phyloP scores from a whole-genome alignment of 1,284 basidiomycete genomes.

The Ustilago curta region DNA sequence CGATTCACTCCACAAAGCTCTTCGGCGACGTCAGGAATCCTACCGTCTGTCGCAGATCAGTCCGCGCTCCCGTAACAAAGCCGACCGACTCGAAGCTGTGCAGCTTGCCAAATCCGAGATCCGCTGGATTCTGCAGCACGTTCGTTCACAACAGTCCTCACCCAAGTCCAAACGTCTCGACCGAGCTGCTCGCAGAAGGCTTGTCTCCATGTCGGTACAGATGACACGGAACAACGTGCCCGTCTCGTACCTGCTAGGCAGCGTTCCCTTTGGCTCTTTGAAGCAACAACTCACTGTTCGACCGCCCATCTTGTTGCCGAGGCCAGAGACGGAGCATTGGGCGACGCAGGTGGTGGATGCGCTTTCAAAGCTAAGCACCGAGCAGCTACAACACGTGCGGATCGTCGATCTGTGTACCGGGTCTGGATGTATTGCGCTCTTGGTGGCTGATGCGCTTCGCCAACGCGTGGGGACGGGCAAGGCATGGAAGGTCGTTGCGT shows the following conservation, averaged over 20 bases:
- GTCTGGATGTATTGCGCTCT: conserved; percentile 34
- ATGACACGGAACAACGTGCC: conserved; percentile 38
- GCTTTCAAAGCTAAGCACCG: neutral
- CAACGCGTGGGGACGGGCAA: neutral
- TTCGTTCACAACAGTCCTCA: conserved; percentile 14
- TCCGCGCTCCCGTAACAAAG: conserved; percentile 14
- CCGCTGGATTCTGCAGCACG: conserved; percentile 37
- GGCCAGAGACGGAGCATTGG: conserved; percentile 49
- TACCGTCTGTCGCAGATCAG: conserved; percentile 23
- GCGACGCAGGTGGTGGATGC: conserved; percentile 15
- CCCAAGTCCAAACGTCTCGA: neutral
- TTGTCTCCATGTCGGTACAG: conserved; percentile 18
- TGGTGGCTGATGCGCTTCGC: conserved; percentile 35
- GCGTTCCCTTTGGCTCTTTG: conserved; percentile 30
- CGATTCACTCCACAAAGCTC: conserved; percentile 17
- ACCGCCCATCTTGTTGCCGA: conserved; percentile 28
- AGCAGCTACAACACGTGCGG: conserved; percentile 2
- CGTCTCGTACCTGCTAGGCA: conserved; percentile 38
- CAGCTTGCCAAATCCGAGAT: conserved; percentile 35
- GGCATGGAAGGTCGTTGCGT: conserved; percentile 33
- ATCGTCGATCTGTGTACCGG: conserved; percentile 43
- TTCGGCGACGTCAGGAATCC: conserved; percentile 26
- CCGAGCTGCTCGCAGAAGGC: conserved; percentile 17
- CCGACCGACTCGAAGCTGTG: conserved; percentile 25
- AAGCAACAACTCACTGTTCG: conserved; percentile 31